Evolutionary conservation across 2,329 filamentous ascomycete species (phyloP), one percentile per base, ranked within the genome.

Genomic region (Emergomyces pasteurianus): DNA sequence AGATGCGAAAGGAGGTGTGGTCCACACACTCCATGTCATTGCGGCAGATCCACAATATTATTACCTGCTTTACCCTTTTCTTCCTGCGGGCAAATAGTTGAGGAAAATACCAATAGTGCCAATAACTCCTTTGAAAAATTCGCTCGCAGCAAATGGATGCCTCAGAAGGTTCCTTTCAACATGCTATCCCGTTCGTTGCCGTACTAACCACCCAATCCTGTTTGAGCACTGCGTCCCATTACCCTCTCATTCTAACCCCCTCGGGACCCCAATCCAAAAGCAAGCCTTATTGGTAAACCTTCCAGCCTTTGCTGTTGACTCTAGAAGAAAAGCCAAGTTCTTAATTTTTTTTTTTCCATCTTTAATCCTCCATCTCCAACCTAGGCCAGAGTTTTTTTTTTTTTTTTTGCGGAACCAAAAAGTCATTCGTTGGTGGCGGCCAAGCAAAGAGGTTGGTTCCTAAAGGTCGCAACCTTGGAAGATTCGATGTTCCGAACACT

Each of bases 401-500:
- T 31, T 3, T 23, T 26, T 47, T 47, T 26, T 26, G 21, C 46
- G 12, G 46, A 26, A 47, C 46, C 46, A 12, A 26, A 47, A 47
- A 23, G 31, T 38, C 21, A 49, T 49, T 23, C 36, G 28, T 50
- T 52, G 16, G 42, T 58, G 56, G 50, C 28, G 46, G 43, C 5
- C 40, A 55, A 31, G 16, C 49, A 26, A 23, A 47, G 14, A 21
- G 16, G 21, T 26, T 47, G 21, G 46, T 18, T 53, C 31, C 31
- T 31, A 31, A 31, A 40, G 58, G 36, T 64, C 63, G 63, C 59
- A 62, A 59, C 62, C 62, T 64, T 58, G 62, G 60, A 61, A 58
- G 58, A 60, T 60, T 60, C 56, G 58, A 60, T 64, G 43, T 61
- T 63, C 65, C 60, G 60, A 62, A 60, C 60, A 14, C 57, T 53